phyloP scores from a whole-genome alignment of 1,139 yeast species.

The Hyphopichia pseudoburtonii region DNA sequence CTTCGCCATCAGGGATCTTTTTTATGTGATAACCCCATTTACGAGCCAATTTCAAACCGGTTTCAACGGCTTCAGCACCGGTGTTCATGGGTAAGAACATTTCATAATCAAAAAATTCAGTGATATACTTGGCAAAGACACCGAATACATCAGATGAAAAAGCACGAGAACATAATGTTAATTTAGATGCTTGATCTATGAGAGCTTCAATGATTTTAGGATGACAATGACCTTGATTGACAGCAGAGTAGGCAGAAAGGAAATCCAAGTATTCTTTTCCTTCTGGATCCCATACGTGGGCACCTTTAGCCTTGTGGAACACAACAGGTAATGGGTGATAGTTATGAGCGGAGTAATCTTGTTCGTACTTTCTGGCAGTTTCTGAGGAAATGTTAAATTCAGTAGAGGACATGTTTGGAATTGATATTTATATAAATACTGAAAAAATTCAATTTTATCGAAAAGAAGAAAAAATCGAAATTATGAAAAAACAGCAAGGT shows the following conservation, averaged over 20 bases:
- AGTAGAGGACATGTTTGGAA: slow-evolving; percentile 15
- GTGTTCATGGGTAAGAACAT: slow-evolving; percentile 97
- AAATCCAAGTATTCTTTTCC: slow-evolving; percentile 87
- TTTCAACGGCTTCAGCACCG: slow-evolving; percentile 98
- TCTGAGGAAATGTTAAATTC: slow-evolving; percentile 56
- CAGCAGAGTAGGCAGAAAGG: slow-evolving; percentile 92
- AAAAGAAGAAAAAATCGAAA: background rate
- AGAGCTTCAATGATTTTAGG: slow-evolving; percentile 87
- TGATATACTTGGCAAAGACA: slow-evolving; percentile 79
- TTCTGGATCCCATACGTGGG: slow-evolving; percentile 98
- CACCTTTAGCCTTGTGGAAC: slow-evolving; percentile 81
- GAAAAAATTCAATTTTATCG: background rate
- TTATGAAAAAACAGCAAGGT: background rate
- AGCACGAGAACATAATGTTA: slow-evolving; percentile 90
- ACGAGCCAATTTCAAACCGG: slow-evolving; percentile 91
- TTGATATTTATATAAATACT: no score
- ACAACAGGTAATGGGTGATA: slow-evolving; percentile 97
- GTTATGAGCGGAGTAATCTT: slow-evolving; percentile 89
- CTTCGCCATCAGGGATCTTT: slow-evolving; percentile 79
- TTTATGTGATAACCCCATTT: slow-evolving; percentile 95
- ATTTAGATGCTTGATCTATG: slow-evolving; percentile 78
- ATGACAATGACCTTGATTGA: slow-evolving; percentile 97
- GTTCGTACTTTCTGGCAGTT: slow-evolving; percentile 69
- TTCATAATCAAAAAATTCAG: slow-evolving; percentile 88
- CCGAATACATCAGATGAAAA: slow-evolving; percentile 91